These are phyloP conservation scores for Marsdenia floribunda DNA, from an alignment of 257 asterid genomes.

Conservation along the genomic window DNA sequence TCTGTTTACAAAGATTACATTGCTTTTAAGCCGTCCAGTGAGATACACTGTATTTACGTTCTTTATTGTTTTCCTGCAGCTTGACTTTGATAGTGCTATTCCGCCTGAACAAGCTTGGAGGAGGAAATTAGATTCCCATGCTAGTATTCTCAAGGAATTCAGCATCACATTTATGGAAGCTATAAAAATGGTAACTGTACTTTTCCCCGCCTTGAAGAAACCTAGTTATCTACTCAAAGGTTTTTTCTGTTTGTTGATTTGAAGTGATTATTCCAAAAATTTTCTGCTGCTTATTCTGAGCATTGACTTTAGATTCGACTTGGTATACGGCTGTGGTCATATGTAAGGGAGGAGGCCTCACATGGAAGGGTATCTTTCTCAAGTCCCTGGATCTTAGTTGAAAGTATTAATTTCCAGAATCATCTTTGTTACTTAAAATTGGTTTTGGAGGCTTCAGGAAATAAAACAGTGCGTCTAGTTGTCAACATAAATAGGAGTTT, in stretches of 20 bases:
- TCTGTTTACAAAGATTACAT: not conserved
- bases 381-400: slow-evolving; percentile 12
- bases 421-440: not conserved
- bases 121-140: slow-evolving; percentile 76
- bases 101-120: slow-evolving; percentile 99
- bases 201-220: slow-evolving; percentile 2
- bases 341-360: slow-evolving; percentile 94
- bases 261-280: slow-evolving; percentile 1
- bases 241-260: not conserved
- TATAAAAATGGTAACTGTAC: slow-evolving; percentile 62
- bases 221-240: not conserved
- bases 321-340: slow-evolving; percentile 88
- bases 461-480: not conserved
- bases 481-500: not conserved
- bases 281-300: slow-evolving; percentile 15
- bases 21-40: not conserved
- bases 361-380: slow-evolving; percentile 78
- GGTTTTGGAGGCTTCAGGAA: not conserved
- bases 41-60: not conserved
- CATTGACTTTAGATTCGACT: slow-evolving; percentile 62
- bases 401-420: not conserved
- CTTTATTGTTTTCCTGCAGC: slow-evolving; percentile 35
- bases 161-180: slow-evolving; percentile 90
- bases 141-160: slow-evolving; percentile 88
- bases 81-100: slow-evolving; percentile 78